Percentiles rank a stretch among this genome's conserved stretches.
Conservation (phyloP, 768 basidiomycete species). For the Lyophyllum atratum region DNA sequence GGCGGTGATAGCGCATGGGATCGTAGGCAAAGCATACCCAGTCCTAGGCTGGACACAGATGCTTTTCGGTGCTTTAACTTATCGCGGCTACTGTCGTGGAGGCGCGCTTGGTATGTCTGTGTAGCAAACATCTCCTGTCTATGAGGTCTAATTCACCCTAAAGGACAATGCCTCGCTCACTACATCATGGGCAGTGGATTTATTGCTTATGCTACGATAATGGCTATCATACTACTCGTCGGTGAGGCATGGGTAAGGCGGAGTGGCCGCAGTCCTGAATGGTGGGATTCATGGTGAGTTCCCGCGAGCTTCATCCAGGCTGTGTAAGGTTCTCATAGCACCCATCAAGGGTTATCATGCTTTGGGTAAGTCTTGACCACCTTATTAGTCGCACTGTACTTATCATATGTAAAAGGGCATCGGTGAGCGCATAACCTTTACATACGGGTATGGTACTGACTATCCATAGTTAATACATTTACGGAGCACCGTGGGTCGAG, state of each 20-base stretch:
- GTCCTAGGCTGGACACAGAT: conserved; percentile 89
- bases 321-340: not conserved
- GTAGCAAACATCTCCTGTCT: not conserved
- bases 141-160: conserved; percentile 1
- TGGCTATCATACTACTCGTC: conserved; percentile 74
- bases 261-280: conserved; percentile 77
- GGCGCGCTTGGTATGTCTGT: conserved; percentile 52
- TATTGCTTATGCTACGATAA: conserved; percentile 81
- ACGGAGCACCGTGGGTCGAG: conserved; percentile 81
- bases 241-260: conserved; percentile 79
- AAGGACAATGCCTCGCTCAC: conserved; percentile 83
- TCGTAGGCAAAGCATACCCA: conserved; percentile 85
- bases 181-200: conserved; percentile 93
- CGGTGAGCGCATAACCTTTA: conserved; percentile 36
- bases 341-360: conserved; percentile 43
- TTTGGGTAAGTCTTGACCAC: conserved; percentile 42
- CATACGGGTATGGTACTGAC: not conserved
- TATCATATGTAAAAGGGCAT: conserved; percentile 46
- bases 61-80: conserved; percentile 78
- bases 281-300: conserved; percentile 79
- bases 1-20: conserved; percentile 68
- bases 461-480: conserved; percentile 77
- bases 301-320: not conserved
- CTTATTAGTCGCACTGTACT: not conserved
- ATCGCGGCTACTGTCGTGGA: conserved; percentile 80